Evolutionary conservation across 2,329 filamentous ascomycete genomes (phyloP).

Genomic region (Chalaropsis ovoidea): DNA sequence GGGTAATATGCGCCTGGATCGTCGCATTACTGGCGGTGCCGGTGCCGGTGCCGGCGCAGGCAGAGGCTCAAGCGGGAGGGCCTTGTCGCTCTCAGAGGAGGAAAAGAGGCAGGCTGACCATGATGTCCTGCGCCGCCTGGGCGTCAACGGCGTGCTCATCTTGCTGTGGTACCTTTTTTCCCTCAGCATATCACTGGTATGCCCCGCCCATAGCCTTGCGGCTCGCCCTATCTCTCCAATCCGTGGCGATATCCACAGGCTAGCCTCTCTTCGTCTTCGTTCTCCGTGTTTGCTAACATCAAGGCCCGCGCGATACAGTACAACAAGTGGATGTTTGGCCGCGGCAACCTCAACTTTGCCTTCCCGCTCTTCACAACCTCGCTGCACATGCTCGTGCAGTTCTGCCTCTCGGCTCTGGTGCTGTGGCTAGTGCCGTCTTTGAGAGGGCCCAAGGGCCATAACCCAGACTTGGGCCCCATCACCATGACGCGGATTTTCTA

Average conservation of each 20-base stretch:
- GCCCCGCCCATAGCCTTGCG: conserved; percentile 32
- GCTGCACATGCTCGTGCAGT: conserved; percentile 93
- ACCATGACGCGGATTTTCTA: conserved; percentile 87
- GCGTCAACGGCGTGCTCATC: conserved; percentile 73
- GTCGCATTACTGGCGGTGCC: conserved; percentile 45
- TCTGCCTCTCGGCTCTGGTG: conserved; percentile 64
- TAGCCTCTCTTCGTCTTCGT: conserved; percentile 10
- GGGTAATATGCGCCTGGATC: conserved; percentile 58
- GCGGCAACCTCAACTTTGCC: conserved; percentile 73
- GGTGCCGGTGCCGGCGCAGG: neutral
- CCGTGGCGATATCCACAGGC: too few relatives aligned
- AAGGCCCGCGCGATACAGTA: conserved; percentile 47
- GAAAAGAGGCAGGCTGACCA: conserved; percentile 69
- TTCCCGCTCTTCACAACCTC: conserved; percentile 94
- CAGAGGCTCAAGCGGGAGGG: conserved; percentile 27
- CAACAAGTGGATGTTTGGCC: conserved; percentile 99
- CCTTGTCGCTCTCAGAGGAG: conserved; percentile 48
- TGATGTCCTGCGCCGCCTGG: conserved; percentile 56
- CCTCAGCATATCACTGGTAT: conserved; percentile 79
- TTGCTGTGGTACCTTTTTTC: conserved; percentile 84
- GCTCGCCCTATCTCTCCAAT: neutral
- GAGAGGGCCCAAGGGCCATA: conserved; percentile 51
- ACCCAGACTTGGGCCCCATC: conserved; percentile 42
- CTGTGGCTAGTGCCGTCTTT: conserved; percentile 75
- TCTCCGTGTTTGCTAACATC: conserved; percentile 28